A percentile compares a stretch with the other conserved stretches of the same genome.
These are phyloP conservation scores for Eutrema yunnanense DNA, from an alignment of 345 rosid genomes.

Conservation along the genomic window DNA sequence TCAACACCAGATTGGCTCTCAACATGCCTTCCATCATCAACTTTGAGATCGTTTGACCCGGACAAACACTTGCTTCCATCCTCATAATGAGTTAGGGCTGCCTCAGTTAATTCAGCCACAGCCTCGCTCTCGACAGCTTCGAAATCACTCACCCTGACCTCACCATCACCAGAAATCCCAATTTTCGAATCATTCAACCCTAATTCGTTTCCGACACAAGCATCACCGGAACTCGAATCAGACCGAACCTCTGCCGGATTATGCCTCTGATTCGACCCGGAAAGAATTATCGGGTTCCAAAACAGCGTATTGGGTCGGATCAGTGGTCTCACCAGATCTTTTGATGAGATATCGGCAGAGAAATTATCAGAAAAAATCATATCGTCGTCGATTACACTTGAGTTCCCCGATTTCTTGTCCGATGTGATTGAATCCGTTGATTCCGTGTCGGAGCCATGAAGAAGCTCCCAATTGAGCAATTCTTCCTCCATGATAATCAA, in stretches of 20 bases:
- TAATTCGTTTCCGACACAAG: not conserved
- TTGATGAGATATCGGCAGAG: constrained; percentile 36
- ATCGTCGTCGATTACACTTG: constrained; percentile 47
- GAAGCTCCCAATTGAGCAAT: constrained; percentile 78
- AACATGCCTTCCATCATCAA: not conserved
- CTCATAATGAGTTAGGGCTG: constrained; percentile 22
- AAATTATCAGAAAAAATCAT: constrained; percentile 76
- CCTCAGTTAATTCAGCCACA: constrained; percentile 26
- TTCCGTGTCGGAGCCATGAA: constrained; percentile 49
- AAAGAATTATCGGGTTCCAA: constrained; percentile 59
- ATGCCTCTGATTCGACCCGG: constrained; percentile 31
- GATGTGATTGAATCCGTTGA: constrained; percentile 29
- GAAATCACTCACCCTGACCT: constrained; percentile 25
- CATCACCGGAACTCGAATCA: constrained; percentile 46
- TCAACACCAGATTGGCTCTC: constrained; percentile 4
- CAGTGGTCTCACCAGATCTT: constrained; percentile 28
- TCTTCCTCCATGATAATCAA: constrained; percentile 32
- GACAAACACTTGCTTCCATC: not conserved
- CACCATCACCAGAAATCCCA: constrained; percentile 29
- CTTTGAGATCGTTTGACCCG: not conserved
- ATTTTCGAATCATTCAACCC: constrained; percentile 24
- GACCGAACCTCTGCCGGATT: constrained; percentile 46
- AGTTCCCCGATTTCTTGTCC: constrained; percentile 14
- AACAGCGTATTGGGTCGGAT: constrained; percentile 10
- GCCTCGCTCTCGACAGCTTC: constrained; percentile 21